Evolutionary conservation across 305 asterid genomes (phyloP), one percentile per base, ranked within the genome.

Genomic region (Fraxinus albicans): DNA sequence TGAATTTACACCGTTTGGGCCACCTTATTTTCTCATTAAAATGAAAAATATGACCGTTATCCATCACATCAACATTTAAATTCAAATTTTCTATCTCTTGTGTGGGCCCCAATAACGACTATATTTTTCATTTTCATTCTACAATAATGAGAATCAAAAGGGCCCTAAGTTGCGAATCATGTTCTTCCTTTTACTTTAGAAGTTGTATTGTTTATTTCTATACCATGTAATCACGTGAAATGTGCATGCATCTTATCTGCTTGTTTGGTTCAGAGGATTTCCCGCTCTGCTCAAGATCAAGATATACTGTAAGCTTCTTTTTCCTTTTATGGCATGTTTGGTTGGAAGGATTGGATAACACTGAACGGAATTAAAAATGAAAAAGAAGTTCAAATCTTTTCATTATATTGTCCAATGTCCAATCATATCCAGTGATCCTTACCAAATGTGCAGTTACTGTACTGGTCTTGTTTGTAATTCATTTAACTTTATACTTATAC

Each of bases 301-400:
- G 95, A 88, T 86, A 92, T 94, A 75, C 0, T 58, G 98, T 94
- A 89, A 92, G 97, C 87, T 80, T 73, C 86, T 75, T 85, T 77
- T 75, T 78, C 79, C 67, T 76, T 50, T 55, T 50, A n/a, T 31
- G 76, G 44, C 76, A 69, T 69, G 23, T 31, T 70, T 70, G 76
- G 76, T 70, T 70, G 44, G 76, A 15, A 31, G 42, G 76, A 70
- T 33, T 70, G 76, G 42, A 31, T 70, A 33, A 29, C 10, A 33
- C 12, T 70, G 12, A 0, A 15, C 23, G 0, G 40, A 13, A 31
- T 29, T 5, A 70, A 31, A 15, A 34, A 70, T 33, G 1, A 15
- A 70, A 33, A 33, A 70, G 13, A 31, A 25, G 31, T 63, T 63
- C 72, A 63, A 65, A 63, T 63, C 34, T 25, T 25, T 65, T 63